Evolutionary conservation across 371 early-diverging fungal species (phyloP).

Genomic region (Actinomortierella wolfii): DNA sequence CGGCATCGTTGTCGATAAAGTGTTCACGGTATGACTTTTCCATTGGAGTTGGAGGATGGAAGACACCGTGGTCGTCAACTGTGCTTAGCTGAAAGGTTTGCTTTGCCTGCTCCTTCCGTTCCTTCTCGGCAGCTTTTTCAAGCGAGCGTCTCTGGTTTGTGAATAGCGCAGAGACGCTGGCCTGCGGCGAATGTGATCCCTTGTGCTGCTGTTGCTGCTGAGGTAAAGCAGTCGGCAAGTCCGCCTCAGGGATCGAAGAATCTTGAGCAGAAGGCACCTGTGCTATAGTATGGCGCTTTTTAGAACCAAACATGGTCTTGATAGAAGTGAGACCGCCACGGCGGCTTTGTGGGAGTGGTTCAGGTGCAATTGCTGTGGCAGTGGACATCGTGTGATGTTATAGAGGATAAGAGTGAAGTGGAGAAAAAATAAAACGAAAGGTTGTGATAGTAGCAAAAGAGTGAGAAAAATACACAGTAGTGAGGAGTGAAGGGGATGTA

Average conservation of each 20-base stretch:
- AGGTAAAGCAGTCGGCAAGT: constrained; percentile 6
- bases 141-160: constrained; percentile 15
- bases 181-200: neutral
- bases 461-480: too few relatives aligned
- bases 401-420: too few relatives aligned
- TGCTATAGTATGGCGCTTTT: constrained; percentile 25
- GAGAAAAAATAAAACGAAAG: constrained; percentile 11
- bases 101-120: constrained; percentile 27
- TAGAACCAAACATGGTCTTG: constrained; percentile 40
- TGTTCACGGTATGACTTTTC: constrained; percentile 21
- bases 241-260: neutral
- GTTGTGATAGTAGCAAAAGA: too few relatives aligned
- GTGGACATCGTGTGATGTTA: constrained; percentile 8
- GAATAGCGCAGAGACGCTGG: constrained; percentile 12
- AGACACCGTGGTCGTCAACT: constrained; percentile 22
- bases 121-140: constrained; percentile 18
- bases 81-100: constrained; percentile 39
- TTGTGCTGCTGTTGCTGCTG: constrained; percentile 8
- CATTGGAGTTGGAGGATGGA: constrained; percentile 32
- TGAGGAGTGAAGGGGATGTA: too few relatives aligned
- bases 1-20: constrained; percentile 8
- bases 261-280: constrained; percentile 22
- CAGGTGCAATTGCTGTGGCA: neutral
- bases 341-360: constrained; percentile 3
- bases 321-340: constrained; percentile 36